Evolutionary conservation across 805 yeast species (phyloP), one percentile per base, ranked within the genome.

Genomic region (Teunomyces funiuensis): DNA sequence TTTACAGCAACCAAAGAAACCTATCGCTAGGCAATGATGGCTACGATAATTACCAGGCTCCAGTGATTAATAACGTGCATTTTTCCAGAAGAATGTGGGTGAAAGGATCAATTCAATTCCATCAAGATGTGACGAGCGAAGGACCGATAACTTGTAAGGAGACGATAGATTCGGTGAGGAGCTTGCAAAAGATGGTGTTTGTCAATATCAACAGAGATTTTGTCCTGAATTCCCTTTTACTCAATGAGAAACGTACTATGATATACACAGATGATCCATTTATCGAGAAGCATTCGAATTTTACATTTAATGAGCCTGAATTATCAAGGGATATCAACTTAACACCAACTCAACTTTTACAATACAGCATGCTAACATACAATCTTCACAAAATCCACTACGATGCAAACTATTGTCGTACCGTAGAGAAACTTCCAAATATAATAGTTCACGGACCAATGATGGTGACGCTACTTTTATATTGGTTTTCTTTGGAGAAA

Each of bases 351-450:
- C 69, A 78, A 28, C 67, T 80, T 26, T 73, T 80, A 49, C 66
- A 88, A 46, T 86, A 81, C 63, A 82, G 91, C 33, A 83, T 87
- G 9, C 59, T 93, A 40, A 82, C 93, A 1, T 82, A 82, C 64
- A 91, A 91, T 58, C 73, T 95, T 3, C 99, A 91, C 61, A 74
- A 76, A 43, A 87, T 91, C 28, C 99, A 91, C 63, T 82, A 80
- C 59, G 86, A 87, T 54, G 57, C 60, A 5, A 48, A 49, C 1
- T 87, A 86, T 57, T 73, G 88, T 6, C 50, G 40, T 3, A n/a
- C 36, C 14, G 25, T 31, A 16, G 98, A 91, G 54, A 71, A 76
- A 1, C 77, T 88, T 37, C 81, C 83, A 0, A 67, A 70, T 26
- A 59, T 82, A 0, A 63, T 91, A 1, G 82, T 84, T 0, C 96